Evolutionary conservation across 2,329 filamentous ascomycete genomes (phyloP).

Genomic region (Cladosporium phlei): DNA sequence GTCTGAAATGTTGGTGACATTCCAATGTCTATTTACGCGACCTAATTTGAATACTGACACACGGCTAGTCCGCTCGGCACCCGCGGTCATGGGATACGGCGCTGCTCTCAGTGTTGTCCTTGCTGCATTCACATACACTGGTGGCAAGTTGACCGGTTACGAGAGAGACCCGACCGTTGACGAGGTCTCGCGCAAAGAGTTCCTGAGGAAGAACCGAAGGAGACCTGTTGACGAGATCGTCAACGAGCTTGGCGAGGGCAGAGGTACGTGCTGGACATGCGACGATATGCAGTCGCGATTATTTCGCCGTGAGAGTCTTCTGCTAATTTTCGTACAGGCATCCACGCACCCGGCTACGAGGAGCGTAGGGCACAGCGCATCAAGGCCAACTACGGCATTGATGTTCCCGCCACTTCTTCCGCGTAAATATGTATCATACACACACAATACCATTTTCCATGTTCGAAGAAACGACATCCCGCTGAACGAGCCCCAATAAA

Average conservation of each 20-base stretch:
- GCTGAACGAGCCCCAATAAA: too few species aligned
- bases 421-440: slow-evolving; percentile 15
- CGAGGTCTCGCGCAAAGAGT: slow-evolving; percentile 73
- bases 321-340: slow-evolving; percentile 51
- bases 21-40: background rate
- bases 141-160: slow-evolving; percentile 55
- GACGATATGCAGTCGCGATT: too few species aligned
- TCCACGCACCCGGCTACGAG: slow-evolving; percentile 75
- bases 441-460: slow-evolving; percentile 10
- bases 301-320: background rate
- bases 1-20: slow-evolving; percentile 61
- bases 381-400: slow-evolving; percentile 82
- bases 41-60: slow-evolving; percentile 15
- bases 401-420: slow-evolving; percentile 48
- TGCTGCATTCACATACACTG: slow-evolving; percentile 63
- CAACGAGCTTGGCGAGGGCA: slow-evolving; percentile 75
- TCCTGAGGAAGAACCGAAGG: slow-evolving; percentile 67
- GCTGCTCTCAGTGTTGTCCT: slow-evolving; percentile 54
- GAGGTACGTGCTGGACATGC: slow-evolving; percentile 53
- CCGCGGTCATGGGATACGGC: slow-evolving; percentile 66
- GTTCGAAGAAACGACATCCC: too few species aligned
- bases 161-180: slow-evolving; percentile 55
- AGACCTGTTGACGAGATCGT: slow-evolving; percentile 75
- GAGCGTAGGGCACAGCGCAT: slow-evolving; percentile 77
- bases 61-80: slow-evolving; percentile 52